Conservation (phyloP, 208 protist genomes). For the Acanthamoeba castellanii region DNA sequence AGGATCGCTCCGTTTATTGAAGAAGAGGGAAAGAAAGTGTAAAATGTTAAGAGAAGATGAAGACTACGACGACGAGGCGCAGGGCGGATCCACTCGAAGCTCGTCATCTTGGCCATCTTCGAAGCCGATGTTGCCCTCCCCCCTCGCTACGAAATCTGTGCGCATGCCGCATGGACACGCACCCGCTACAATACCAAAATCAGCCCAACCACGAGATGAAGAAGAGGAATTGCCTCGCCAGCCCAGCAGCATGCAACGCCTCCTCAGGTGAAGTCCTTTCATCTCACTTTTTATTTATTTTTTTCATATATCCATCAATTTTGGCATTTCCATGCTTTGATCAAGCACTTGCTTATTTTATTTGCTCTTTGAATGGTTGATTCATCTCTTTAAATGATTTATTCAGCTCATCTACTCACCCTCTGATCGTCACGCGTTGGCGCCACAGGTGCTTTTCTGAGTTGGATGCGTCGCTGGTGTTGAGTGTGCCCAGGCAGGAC, state of each 20-base stretch:
- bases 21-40: too few relatives aligned
- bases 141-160: neutral
- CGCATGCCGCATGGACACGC: neutral
- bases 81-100: neutral
- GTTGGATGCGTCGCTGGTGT: conserved; percentile 41
- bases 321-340: neutral
- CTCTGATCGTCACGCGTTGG: too few relatives aligned
- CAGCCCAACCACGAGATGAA: neutral
- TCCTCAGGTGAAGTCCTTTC: neutral
- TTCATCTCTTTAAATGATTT: too few relatives aligned
- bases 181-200: too few relatives aligned
- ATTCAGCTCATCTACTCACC: too few relatives aligned
- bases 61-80: too few relatives aligned
- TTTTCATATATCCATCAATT: neutral
- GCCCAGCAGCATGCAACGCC: conserved; percentile 36
- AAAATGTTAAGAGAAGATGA: too few relatives aligned
- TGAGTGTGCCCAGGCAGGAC: conserved; percentile 24
- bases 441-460: conserved; percentile 24
- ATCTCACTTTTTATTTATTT: neutral
- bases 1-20: too few relatives aligned
- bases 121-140: neutral
- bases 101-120: neutral
- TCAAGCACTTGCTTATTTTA: neutral
- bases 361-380: too few relatives aligned
- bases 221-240: neutral